A percentile compares a stretch with the other conserved stretches of the same genome.
Conservation (phyloP, 1,284 basidiomycete genomes). For the Stygiomarasmius scandens region DNA sequence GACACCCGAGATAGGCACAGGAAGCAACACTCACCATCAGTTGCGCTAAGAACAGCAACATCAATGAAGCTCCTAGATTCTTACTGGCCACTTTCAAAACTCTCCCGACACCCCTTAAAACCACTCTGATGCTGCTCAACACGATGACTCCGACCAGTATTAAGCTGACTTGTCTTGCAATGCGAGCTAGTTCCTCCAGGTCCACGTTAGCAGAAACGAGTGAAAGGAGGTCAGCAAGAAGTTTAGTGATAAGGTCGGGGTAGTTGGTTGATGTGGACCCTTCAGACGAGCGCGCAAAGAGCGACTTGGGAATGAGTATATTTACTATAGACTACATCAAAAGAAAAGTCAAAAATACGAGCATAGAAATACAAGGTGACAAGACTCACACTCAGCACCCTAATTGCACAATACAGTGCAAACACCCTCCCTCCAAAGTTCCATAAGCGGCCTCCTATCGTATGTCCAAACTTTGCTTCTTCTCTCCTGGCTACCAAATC, state of each 20-base stretch:
- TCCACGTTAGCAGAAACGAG: conserved; percentile 41
- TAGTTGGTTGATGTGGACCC: conserved; percentile 43
- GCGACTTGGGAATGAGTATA: conserved; percentile 44
- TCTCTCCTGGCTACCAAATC: conserved; percentile 51
- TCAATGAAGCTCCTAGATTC: conserved; percentile 68
- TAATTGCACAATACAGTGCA: conserved; percentile 68
- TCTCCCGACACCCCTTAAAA: conserved; percentile 65
- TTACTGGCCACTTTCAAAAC: conserved; percentile 39
- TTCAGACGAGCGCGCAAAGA: conserved; percentile 28
- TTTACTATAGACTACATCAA: conserved; percentile 57
- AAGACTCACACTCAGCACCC: conserved; percentile 61
- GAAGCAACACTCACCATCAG: conserved; percentile 77
- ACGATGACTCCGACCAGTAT: conserved; percentile 74
- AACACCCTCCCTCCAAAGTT: conserved; percentile 55
- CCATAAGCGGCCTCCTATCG: conserved; percentile 55
- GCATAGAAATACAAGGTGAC: not conserved
- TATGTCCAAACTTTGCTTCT: conserved; percentile 52
- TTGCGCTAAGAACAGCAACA: conserved; percentile 74
- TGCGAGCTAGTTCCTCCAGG: conserved; percentile 39
- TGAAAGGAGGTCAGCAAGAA: conserved; percentile 55
- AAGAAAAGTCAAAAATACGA: conserved; percentile 1
- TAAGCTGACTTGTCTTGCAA: conserved; percentile 58
- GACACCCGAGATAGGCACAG: conserved; percentile 7
- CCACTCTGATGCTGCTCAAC: conserved; percentile 65
- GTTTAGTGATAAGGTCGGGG: conserved; percentile 62